These are phyloP conservation scores for Neofusicoccum laricinum DNA, from an alignment of 2,329 filamentous ascomycete species.

Conservation along the genomic window DNA sequence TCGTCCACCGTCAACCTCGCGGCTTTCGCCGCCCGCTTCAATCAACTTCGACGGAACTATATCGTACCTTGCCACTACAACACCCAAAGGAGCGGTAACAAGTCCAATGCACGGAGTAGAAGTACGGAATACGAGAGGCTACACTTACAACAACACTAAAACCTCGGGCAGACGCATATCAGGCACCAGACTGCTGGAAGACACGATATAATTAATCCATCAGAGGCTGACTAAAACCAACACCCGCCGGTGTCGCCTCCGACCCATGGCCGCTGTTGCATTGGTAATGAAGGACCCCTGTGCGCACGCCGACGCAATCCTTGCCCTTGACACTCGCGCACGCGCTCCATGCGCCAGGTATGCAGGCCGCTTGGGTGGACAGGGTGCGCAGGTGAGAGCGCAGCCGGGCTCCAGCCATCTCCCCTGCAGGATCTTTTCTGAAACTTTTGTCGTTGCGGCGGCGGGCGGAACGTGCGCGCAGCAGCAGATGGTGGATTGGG, in stretches of 20 bases:
- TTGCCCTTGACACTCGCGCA: too few species aligned
- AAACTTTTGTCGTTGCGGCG: background rate
- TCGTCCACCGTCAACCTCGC: background rate
- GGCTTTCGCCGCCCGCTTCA: background rate
- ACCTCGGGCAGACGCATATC: background rate
- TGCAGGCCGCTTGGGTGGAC: background rate
- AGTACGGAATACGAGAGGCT: background rate
- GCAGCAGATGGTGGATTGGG: background rate
- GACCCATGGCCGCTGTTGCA: background rate
- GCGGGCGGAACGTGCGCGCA: background rate
- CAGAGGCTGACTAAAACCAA: background rate
- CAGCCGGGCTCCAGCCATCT: background rate
- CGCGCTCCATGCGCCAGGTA: background rate
- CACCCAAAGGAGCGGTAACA: background rate
- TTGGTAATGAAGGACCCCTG: background rate
- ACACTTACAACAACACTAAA: background rate
- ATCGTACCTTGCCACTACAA: background rate
- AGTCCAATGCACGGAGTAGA: background rate
- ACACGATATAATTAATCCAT: background rate
- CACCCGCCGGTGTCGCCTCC: background rate
- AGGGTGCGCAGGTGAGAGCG: too few species aligned
- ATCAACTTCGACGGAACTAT: background rate
- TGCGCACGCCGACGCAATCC: too few species aligned
- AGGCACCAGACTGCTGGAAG: background rate
- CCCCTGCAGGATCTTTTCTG: background rate